Evolutionary conservation across 257 asterid genomes (phyloP).

Genomic region (Solanum habrochaites): DNA sequence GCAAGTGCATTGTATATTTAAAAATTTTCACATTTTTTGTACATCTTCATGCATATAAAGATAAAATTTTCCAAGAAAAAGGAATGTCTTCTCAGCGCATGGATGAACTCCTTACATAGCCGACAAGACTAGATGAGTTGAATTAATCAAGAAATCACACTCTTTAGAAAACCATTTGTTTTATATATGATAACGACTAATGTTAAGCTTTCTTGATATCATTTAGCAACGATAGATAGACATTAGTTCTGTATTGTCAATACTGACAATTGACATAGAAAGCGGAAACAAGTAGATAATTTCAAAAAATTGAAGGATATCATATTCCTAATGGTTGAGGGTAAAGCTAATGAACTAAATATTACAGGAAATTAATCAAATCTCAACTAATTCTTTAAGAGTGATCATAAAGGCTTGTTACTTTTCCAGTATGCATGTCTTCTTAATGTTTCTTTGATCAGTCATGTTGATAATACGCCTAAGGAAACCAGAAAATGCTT

Average conservation of each 20-base stretch:
- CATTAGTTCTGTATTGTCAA: neutral
- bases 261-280: neutral
- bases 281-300: neutral
- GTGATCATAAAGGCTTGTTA: neutral
- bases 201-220: neutral
- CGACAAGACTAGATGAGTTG: neutral
- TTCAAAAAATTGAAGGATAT: neutral
- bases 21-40: neutral
- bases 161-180: neutral
- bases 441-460: neutral
- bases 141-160: neutral
- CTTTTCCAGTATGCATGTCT: neutral
- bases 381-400: neutral
- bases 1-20: neutral
- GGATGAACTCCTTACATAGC: neutral
- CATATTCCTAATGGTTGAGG: neutral
- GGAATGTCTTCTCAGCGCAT: neutral
- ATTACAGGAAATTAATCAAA: neutral
- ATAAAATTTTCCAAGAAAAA: neutral
- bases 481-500: neutral
- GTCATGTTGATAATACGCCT: too few species aligned
- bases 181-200: neutral
- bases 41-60: neutral
- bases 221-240: neutral
- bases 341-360: neutral